phyloP scores from a whole-genome alignment of 164 flowering plant genomes.

The Nelumbo lutea region DNA sequence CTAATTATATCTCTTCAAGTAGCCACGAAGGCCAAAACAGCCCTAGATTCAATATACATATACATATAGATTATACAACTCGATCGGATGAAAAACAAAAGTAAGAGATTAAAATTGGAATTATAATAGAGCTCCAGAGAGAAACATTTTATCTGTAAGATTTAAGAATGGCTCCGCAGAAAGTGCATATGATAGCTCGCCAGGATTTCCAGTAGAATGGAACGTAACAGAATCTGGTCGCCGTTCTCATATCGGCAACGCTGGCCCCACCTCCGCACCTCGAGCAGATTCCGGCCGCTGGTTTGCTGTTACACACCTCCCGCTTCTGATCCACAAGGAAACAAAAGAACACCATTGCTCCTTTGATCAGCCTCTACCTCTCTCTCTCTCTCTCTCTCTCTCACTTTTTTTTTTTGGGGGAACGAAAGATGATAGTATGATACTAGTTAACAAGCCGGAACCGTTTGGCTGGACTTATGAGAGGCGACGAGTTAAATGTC shows the following conservation, averaged over 20 bases:
- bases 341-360: conserved; percentile 65
- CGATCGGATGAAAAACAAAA: too few species aligned
- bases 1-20: too few species aligned
- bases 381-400: too few species aligned
- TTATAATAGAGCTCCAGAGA: too few species aligned
- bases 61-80: too few species aligned
- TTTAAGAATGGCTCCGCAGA: conserved; percentile 68
- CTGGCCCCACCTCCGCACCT: conserved; percentile 78
- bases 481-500: neutral
- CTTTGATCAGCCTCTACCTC: neutral
- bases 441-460: neutral
- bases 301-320: conserved; percentile 49
- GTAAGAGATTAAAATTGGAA: too few species aligned
- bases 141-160: conserved; percentile 34
- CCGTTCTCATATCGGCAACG: conserved; percentile 76
- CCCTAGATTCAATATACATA: too few species aligned
- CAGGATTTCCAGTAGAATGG: conserved; percentile 72
- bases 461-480: neutral
- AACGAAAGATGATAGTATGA: too few species aligned
- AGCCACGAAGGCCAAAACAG: too few species aligned
- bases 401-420: too few species aligned
- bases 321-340: conserved; percentile 75
- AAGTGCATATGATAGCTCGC: conserved; percentile 74
- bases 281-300: conserved; percentile 78
- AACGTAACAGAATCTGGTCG: conserved; percentile 63